A percentile compares a stretch with the other conserved stretches of the same genome.
phyloP scores from a whole-genome alignment of 2,329 filamentous ascomycete species.

The Tolypocladium cylindrosporum region DNA sequence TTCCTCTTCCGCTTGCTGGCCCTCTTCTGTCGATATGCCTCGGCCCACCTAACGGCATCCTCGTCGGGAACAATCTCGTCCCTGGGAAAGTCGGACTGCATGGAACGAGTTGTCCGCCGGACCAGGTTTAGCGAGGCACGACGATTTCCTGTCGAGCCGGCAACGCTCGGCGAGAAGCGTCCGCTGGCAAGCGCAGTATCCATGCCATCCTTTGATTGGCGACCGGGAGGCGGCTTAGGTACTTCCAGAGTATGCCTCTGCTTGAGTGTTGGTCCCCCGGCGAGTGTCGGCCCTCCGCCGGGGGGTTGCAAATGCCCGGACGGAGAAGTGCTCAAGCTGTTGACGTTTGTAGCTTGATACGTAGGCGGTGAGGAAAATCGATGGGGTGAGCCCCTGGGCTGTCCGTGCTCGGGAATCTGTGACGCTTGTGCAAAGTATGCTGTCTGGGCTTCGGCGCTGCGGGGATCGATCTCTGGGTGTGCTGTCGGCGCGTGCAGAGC shows the following conservation, averaged over 20 bases:
- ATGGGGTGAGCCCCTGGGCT: constrained; percentile 30
- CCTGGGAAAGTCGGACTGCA: constrained; percentile 72
- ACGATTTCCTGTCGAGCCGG: constrained; percentile 48
- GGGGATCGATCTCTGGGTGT: constrained; percentile 2
- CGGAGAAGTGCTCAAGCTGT: constrained; percentile 29
- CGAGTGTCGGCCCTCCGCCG: constrained; percentile 29
- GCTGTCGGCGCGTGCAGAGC: neutral
- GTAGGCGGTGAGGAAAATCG: constrained; percentile 57
- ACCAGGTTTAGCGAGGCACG: constrained; percentile 76
- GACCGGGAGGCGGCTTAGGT: constrained; percentile 55
- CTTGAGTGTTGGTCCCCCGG: constrained; percentile 46
- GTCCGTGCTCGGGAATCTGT: constrained; percentile 11
- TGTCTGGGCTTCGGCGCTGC: constrained; percentile 12
- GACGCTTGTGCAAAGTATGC: neutral
- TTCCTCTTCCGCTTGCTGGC: constrained; percentile 76
- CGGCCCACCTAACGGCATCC: constrained; percentile 84
- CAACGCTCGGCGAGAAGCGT: constrained; percentile 63
- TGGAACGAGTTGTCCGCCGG: constrained; percentile 71
- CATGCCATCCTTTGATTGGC: constrained; percentile 62
- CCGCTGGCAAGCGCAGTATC: constrained; percentile 62
- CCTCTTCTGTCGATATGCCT: constrained; percentile 83
- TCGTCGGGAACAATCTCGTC: constrained; percentile 84
- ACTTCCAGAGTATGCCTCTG: constrained; percentile 87
- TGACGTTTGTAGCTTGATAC: constrained; percentile 30
- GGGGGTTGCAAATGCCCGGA: constrained; percentile 41